Percentiles rank a stretch among this genome's conserved stretches.
These are phyloP conservation scores for Saccharomyces hybrid DNA, from an alignment of 1,139 yeast species.

Conservation along the genomic window DNA sequence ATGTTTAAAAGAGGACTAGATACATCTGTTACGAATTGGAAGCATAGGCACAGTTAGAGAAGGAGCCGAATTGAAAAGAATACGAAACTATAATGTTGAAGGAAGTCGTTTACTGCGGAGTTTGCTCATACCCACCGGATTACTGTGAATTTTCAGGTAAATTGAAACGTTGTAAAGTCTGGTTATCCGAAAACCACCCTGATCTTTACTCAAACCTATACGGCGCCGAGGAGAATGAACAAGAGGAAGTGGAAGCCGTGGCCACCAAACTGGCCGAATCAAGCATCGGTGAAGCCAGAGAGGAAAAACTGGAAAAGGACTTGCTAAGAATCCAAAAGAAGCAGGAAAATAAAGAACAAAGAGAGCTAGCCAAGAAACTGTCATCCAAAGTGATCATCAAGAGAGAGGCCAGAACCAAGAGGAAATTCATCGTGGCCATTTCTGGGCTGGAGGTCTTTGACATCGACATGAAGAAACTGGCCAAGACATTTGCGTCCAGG, in stretches of 20 bases:
- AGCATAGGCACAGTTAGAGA: too few species aligned
- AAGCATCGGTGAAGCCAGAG: constrained; percentile 50
- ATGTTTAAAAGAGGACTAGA: too few species aligned
- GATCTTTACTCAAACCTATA: constrained; percentile 55
- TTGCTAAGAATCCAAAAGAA: constrained; percentile 78
- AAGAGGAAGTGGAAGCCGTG: constrained; percentile 16
- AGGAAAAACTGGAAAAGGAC: constrained; percentile 73
- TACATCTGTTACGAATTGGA: too few species aligned
- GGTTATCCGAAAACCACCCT: constrained; percentile 58
- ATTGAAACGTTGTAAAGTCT: constrained; percentile 72
- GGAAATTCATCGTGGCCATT: constrained; percentile 81
- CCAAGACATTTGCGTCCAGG: constrained; percentile 86
- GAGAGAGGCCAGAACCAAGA: constrained; percentile 83
- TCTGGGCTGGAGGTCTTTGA: constrained; percentile 85
- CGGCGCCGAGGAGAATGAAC: constrained; percentile 17
- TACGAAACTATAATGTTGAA: constrained; percentile 30
- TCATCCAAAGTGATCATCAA: constrained; percentile 75
- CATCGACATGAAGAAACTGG: constrained; percentile 80
- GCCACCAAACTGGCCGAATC: constrained; percentile 25
- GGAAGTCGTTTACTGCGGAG: constrained; percentile 61
- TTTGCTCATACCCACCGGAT: constrained; percentile 84
- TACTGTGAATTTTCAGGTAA: constrained; percentile 89
- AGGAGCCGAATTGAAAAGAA: background rate
- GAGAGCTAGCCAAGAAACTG: constrained; percentile 72
- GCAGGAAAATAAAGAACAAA: constrained; percentile 81